Evolutionary conservation across 2,329 filamentous ascomycete species (phyloP).

Genomic region (Epichloe elymi): DNA sequence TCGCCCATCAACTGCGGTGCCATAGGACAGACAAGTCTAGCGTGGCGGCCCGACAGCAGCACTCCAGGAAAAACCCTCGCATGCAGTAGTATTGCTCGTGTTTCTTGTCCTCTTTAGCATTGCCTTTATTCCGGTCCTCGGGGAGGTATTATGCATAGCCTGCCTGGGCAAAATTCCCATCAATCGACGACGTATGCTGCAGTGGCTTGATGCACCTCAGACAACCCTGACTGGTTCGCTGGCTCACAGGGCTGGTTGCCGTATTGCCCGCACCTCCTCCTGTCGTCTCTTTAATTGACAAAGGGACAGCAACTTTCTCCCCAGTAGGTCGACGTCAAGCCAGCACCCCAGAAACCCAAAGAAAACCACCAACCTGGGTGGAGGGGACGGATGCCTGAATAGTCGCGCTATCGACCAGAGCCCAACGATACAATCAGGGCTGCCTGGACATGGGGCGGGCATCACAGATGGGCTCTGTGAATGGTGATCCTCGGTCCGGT

Average conservation of each 20-base stretch:
- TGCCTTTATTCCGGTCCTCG: background rate
- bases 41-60: slow-evolving; percentile 3
- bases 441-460: slow-evolving; percentile 18
- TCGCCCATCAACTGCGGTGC: background rate
- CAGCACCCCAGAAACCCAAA: slow-evolving; percentile 1
- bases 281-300: background rate
- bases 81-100: background rate
- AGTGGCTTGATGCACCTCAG: slow-evolving; percentile 11
- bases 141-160: background rate
- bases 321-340: background rate
- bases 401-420: slow-evolving; percentile 8
- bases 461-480: slow-evolving; percentile 17
- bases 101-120: background rate
- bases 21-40: background rate
- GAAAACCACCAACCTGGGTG: slow-evolving; percentile 2
- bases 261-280: background rate
- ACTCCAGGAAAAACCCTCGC: background rate
- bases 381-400: background rate
- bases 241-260: slow-evolving; percentile 7
- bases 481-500: slow-evolving; percentile 14
- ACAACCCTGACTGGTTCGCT: slow-evolving; percentile 13
- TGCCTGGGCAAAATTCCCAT: slow-evolving; percentile 8
- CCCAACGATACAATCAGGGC: slow-evolving; percentile 14
- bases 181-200: slow-evolving; percentile 9
- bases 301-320: background rate